Conservation (phyloP, 164 flowering plant genomes). For the Liriodendron chinense region DNA sequence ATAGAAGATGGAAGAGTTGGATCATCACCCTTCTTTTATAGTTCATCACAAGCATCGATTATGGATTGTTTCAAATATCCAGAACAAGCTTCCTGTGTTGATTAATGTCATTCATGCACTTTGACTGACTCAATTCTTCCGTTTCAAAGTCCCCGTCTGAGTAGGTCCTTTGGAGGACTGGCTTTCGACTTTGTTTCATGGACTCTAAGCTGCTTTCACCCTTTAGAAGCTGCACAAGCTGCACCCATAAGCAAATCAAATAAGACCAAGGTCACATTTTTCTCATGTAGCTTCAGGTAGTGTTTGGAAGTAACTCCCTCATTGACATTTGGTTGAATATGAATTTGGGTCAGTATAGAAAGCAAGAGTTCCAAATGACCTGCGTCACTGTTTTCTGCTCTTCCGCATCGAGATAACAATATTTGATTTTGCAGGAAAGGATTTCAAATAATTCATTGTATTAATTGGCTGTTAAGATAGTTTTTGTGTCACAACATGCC, state of each 20-base stretch:
- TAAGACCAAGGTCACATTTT: not conserved
- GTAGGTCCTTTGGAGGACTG: slow-evolving; percentile 43
- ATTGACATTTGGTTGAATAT: not conserved
- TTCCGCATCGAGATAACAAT: not conserved
- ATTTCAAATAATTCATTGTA: not conserved
- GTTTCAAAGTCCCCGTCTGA: slow-evolving; percentile 49
- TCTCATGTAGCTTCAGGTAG: not conserved
- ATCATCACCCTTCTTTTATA: too few relatives aligned
- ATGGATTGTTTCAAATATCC: slow-evolving; percentile 17
- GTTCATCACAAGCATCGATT: too few relatives aligned
- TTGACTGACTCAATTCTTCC: slow-evolving; percentile 52
- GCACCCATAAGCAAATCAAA: slow-evolving; percentile 13
- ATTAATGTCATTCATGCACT: slow-evolving; percentile 36
- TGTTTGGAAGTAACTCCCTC: not conserved
- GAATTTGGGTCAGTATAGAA: not conserved
- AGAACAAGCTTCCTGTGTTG: slow-evolving; percentile 45
- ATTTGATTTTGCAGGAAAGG: too few relatives aligned
- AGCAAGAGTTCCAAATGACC: not conserved
- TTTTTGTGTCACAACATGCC: slow-evolving; percentile 35
- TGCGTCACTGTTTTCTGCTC: not conserved
- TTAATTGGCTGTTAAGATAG: not conserved
- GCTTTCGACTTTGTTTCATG: slow-evolving; percentile 23
- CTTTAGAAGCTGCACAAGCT: slow-evolving; percentile 60
- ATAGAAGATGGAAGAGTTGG: too few relatives aligned
- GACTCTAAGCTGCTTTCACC: slow-evolving; percentile 35